Evolutionary conservation across 306 rosid species (phyloP).

Genomic region (Comarum palustre): DNA sequence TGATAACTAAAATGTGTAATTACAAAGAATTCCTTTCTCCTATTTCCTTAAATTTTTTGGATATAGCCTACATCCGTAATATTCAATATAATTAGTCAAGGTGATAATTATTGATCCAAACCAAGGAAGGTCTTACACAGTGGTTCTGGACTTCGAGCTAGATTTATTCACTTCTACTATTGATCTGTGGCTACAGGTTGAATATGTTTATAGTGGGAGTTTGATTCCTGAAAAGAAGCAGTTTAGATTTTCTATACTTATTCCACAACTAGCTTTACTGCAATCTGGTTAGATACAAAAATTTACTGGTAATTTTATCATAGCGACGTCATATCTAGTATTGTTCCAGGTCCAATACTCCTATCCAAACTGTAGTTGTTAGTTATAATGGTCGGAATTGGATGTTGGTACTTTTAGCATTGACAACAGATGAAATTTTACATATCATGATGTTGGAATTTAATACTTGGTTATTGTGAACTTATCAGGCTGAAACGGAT

Average conservation of each 20-base stretch:
- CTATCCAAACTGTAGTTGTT: background rate
- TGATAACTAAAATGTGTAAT: background rate
- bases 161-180: background rate
- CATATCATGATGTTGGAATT: slow-evolving; percentile 7
- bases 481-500: slow-evolving; percentile 59
- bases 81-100: background rate
- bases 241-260: background rate
- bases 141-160: background rate
- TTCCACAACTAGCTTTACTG: background rate
- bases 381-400: slow-evolving; percentile 2
- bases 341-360: background rate
- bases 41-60: background rate
- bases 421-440: slow-evolving; percentile 14
- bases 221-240: background rate
- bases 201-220: background rate
- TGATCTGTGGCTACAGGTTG: background rate
- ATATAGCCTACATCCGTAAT: background rate
- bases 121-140: background rate
- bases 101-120: background rate
- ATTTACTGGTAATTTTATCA: background rate
- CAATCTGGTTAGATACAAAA: background rate
- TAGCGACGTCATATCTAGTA: background rate
- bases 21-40: background rate
- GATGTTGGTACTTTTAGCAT: background rate
- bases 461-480: slow-evolving; percentile 11